A percentile compares a stretch with the other conserved stretches of the same genome.
phyloP scores from a whole-genome alignment of 257 asterid species.

The Craterostigma plantagineum region DNA sequence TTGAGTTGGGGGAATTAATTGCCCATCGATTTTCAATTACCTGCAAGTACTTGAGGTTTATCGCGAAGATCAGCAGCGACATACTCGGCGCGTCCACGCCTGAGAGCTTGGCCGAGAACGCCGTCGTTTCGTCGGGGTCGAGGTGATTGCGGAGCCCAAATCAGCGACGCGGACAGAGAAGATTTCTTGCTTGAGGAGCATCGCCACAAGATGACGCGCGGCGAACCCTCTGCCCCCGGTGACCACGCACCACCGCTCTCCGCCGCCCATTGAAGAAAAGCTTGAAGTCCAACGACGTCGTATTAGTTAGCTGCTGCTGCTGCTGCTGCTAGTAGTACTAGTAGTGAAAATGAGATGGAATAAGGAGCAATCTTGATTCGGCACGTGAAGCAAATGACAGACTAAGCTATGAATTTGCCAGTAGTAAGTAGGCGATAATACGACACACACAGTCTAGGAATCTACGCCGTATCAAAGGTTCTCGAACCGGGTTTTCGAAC shows the following conservation, averaged over 20 bases:
- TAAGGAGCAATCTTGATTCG: too few species aligned
- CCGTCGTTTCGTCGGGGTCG: conserved; percentile 62
- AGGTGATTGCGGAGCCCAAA: conserved; percentile 48
- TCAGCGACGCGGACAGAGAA: conserved; percentile 64
- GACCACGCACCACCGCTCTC: conserved; percentile 73
- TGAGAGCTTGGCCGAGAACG: conserved; percentile 46
- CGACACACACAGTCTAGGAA: too few species aligned
- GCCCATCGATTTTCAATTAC: conserved; percentile 9
- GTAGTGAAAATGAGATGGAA: neutral
- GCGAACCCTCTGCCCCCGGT: conserved; percentile 97
- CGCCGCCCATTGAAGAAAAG: conserved; percentile 19
- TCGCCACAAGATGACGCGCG: conserved; percentile 78
- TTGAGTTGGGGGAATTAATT: neutral
- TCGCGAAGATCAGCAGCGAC: conserved; percentile 79
- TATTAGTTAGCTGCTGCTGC: too few species aligned
- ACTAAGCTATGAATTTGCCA: too few species aligned
- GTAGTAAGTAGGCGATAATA: too few species aligned
- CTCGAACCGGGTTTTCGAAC: too few species aligned
- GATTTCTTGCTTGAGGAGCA: conserved; percentile 56
- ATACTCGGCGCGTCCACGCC: conserved; percentile 57
- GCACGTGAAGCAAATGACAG: too few species aligned
- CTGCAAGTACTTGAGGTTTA: conserved; percentile 66
- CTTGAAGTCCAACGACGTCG: too few species aligned
- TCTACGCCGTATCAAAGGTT: too few species aligned
- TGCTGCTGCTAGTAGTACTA: too few species aligned